Conservation (phyloP, 306 rosid genomes). For the Potentilla sterilis region DNA sequence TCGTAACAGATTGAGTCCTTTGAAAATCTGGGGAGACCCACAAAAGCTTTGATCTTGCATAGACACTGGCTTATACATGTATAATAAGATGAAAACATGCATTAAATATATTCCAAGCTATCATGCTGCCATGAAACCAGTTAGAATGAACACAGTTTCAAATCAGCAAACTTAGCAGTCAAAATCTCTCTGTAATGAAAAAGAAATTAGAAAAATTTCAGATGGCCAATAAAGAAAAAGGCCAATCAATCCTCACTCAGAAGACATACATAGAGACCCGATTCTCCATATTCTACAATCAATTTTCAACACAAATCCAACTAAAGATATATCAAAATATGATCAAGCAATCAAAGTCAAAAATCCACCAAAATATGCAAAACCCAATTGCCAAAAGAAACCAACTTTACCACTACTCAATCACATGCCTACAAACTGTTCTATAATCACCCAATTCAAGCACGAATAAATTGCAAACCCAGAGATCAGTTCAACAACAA, state of each 20-base stretch:
- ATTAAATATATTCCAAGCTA: background rate
- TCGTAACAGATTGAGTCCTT: no score
- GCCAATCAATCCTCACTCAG: background rate
- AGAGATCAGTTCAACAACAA: conserved; percentile 5
- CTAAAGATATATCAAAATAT: conserved; percentile 3
- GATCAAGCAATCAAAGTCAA: conserved; percentile 8
- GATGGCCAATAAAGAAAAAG: background rate
- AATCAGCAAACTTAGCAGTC: background rate
- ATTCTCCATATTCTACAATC: background rate
- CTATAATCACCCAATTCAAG: conserved; percentile 10
- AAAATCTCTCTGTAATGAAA: background rate
- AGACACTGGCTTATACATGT: background rate
- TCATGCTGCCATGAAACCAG: conserved; percentile 10
- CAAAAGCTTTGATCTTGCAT: background rate
- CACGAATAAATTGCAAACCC: conserved; percentile 4
- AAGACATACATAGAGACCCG: background rate
- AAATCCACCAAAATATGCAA: background rate
- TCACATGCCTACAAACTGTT: background rate
- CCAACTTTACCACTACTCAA: conserved; percentile 8
- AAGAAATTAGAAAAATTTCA: background rate
- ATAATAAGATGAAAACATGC: background rate
- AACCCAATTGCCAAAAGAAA: no score
- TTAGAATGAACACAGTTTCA: background rate
- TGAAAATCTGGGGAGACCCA: background rate
- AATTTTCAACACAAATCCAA: background rate